Conservation (phyloP, 2,329 filamentous ascomycete species). For the Trichoderma harzianum region DNA sequence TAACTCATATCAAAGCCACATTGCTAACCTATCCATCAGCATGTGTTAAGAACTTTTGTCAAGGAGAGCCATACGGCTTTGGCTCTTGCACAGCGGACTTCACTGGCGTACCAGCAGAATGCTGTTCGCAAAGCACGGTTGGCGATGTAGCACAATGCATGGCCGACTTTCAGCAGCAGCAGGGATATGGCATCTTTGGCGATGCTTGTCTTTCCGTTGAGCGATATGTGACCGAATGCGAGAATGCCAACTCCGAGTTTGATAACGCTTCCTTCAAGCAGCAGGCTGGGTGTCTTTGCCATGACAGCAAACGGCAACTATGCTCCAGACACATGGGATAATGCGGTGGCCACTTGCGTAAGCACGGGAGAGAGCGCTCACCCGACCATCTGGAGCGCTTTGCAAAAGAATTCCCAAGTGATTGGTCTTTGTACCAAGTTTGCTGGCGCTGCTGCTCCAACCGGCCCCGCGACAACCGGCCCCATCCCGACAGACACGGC, state of each 20-base stretch:
- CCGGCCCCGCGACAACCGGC: neutral
- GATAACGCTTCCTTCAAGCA: neutral
- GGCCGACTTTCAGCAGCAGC: conserved; percentile 5
- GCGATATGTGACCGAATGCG: neutral
- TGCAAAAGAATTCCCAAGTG: neutral
- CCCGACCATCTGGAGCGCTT: conserved; percentile 3
- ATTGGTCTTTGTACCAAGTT: conserved; percentile 5
- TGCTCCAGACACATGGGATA: conserved; percentile 6
- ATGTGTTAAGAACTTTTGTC: conserved; percentile 8
- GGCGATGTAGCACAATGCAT: conserved; percentile 11
- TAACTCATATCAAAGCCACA: too few species aligned
- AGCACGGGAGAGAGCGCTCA: conserved; percentile 5
- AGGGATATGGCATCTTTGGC: conserved; percentile 1
- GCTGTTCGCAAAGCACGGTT: conserved; percentile 7
- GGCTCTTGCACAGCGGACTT: conserved; percentile 10
- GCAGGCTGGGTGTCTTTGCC: conserved; percentile 6
- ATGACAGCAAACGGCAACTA: conserved; percentile 1
- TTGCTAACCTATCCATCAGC: neutral
- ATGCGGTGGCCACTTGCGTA: conserved; percentile 6
- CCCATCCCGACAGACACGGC: neutral
- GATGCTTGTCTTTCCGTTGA: conserved; percentile 2
- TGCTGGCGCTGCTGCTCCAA: neutral
- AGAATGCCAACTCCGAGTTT: neutral
- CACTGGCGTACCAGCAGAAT: neutral
- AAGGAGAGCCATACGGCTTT: conserved; percentile 14